Base-by-base conservation (phyloP, 805 yeast genomes). In the Candida glaebosa region DNA sequence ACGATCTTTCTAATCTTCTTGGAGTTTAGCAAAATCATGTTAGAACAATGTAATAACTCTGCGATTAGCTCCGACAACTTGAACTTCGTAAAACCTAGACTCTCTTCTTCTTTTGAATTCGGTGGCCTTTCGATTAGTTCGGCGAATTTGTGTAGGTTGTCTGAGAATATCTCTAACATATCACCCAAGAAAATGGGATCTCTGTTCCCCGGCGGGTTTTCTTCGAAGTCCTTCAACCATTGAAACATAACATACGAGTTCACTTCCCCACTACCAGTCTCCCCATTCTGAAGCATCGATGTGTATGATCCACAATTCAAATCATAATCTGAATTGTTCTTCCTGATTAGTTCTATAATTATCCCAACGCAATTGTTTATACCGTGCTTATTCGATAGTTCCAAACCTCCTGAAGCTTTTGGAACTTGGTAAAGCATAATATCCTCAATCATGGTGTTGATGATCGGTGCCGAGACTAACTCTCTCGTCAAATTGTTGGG, bases 281-380 rank as follows among this genome's bases (percentile, higher is more conserved):
- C 63, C 7, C 52, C 54, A 18, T 46, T 53, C 7, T 55, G 60
- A 19, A 60, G 47, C 47, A 86, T 61, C 1, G 95, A 81, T 33
- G 87, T 82, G 61, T 81, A 83, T 52, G 86, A 67, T 17, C 95
- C 95, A 44, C 95, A 95, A 37, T 87, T 84, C 37, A 80, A 74
- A 64, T 93, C 99, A 62, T 93, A 93, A 60, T 93, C 99, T 0
- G 96, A 87, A 57, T 93, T 93, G 60, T 93, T 93, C 59, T 93
- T 93, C 55, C 99, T 78, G 43, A 93, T 93, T 32, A 93, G 78
- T 64, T 93, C 99, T 51, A 93, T 91, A 25, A 93, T 80, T 18
- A 93, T 88, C 4, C 97, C 95, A 24, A 93, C 99, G 54, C 96
- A 95, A 52, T 90, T 91, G 28, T 93, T 84, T 49, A 93, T 73